Base-by-base conservation (phyloP, 495 filamentous ascomycete species). In the Podospora tetraspora region DNA sequence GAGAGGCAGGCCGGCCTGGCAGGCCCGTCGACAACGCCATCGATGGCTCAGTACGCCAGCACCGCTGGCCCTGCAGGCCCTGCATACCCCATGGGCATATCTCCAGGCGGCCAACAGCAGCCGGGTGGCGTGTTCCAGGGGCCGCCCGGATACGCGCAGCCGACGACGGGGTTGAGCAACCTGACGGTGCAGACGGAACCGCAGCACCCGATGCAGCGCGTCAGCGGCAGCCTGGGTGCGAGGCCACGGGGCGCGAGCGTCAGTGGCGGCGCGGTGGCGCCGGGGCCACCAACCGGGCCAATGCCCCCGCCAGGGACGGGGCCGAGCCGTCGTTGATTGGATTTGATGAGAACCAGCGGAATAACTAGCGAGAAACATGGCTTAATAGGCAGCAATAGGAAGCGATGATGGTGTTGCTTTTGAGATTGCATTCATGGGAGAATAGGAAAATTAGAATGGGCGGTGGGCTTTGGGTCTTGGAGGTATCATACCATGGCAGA, bases 241-340 rank as follows among this genome's bases (percentile, higher is more conserved):
- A 69, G 76, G 57, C 56, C 72, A 3, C 65, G 74, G n/a, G 75
- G 74, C 1, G 68, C 74, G 19, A 77, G 75, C 58, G 71, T 76
- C 13, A 69, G 63, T 25, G 34, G 27, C 34, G 34, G 34, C 13
- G 12, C 34, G 13, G 34, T 43, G 34, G 34, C 34, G 34, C 34
- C 34, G 34, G 34, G 34, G 13, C 34, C 34, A 29, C 27, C 60
- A 16, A 9, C 60, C 24, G 34, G 34, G 13, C 34, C 34, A 43
- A 43, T 6, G 34, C 4, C 43, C 6, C 43, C 43, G 43, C 19
- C 43, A 8, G 43, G 19, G 19, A 6, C 43, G 7, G 43, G 43
- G 43, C 43, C 43, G 19, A 52, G 43, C 43, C 43, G 43, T n/a
- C 43, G 43, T 8, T 52, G 43, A 52, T 52, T 52, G 12, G 32